phyloP scores from a whole-genome alignment of 2,329 filamentous ascomycete genomes.

The Westerdykella aurantiaca region DNA sequence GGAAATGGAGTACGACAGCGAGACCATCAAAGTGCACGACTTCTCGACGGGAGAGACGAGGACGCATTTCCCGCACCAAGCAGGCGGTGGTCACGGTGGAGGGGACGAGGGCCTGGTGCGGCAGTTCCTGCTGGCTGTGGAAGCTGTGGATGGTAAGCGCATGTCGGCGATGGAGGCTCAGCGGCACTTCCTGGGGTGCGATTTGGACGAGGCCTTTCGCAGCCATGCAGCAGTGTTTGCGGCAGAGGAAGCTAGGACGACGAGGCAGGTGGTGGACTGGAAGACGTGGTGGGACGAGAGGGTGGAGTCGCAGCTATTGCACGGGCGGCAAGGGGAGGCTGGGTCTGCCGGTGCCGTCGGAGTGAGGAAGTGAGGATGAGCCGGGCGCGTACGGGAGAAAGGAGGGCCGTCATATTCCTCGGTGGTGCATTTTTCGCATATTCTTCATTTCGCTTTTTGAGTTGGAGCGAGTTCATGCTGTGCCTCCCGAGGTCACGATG shows the following conservation, averaged over 20 bases:
- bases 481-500: background rate
- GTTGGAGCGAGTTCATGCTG: conserved; percentile 6
- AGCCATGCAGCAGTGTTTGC: conserved; percentile 93
- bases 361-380: conserved; percentile 3
- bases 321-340: conserved; percentile 3
- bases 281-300: conserved; percentile 65
- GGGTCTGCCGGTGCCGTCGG: background rate
- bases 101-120: conserved; percentile 74
- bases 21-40: conserved; percentile 67
- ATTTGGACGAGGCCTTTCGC: conserved; percentile 76
- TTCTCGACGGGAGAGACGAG: conserved; percentile 56
- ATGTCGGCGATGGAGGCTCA: conserved; percentile 67
- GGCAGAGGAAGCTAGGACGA: conserved; percentile 75
- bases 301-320: conserved; percentile 36
- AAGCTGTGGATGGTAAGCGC: conserved; percentile 66
- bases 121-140: conserved; percentile 77
- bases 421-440: background rate
- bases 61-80: conserved; percentile 56
- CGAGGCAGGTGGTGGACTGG: conserved; percentile 69
- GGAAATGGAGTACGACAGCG: conserved; percentile 80
- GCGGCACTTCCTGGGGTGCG: conserved; percentile 69
- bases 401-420: background rate
- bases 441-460: conserved; percentile 1
- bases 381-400: conserved; percentile 26
- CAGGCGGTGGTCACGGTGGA: conserved; percentile 64